Percentiles rank a stretch among this genome's conserved stretches.
Conservation (phyloP, 768 basidiomycete species). For the Leccinum truebloodii region DNA sequence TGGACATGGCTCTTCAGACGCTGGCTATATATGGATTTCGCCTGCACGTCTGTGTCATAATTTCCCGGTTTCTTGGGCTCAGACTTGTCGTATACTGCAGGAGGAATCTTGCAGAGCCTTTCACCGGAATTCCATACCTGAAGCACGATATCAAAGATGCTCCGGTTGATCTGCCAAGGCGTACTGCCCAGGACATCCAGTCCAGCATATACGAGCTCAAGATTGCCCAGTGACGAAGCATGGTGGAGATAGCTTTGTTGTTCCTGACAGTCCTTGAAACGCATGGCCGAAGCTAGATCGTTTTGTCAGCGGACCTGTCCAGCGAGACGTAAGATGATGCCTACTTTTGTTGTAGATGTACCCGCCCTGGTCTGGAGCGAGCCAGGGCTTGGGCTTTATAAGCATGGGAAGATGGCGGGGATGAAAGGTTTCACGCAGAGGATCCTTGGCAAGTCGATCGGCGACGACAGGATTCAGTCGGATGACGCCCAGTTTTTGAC, state of each 20-base stretch:
- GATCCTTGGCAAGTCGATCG: conserved; percentile 76
- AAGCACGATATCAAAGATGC: conserved; percentile 73
- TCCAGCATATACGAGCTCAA: conserved; percentile 85
- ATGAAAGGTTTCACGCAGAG: conserved; percentile 69
- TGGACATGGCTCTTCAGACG: conserved; percentile 57
- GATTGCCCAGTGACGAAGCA: conserved; percentile 70
- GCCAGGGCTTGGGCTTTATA: conserved; percentile 87
- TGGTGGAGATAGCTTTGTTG: conserved; percentile 76
- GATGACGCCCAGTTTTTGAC: conserved; percentile 91
- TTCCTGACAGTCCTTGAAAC: conserved; percentile 88
- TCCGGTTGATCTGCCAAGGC: conserved; percentile 85
- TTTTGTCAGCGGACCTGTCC: conserved; percentile 1
- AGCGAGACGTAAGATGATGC: conserved; percentile 22
- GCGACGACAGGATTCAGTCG: conserved; percentile 80
- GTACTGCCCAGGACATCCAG: conserved; percentile 89
- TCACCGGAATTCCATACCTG: conserved; percentile 87
- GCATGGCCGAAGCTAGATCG: conserved; percentile 70
- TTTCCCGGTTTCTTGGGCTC: conserved; percentile 57
- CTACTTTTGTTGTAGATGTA: conserved; percentile 79
- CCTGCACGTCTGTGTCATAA: conserved; percentile 52
- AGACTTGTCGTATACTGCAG: conserved; percentile 59
- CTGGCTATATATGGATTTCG: conserved; percentile 54
- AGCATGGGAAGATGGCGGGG: conserved; percentile 97
- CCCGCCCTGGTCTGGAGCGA: conserved; percentile 72
- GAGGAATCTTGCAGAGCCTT: conserved; percentile 81